Evolutionary conservation across 2,329 filamentous ascomycete species (phyloP), one percentile per base, ranked within the genome.

Genomic region (Monilinia aucupariae): DNA sequence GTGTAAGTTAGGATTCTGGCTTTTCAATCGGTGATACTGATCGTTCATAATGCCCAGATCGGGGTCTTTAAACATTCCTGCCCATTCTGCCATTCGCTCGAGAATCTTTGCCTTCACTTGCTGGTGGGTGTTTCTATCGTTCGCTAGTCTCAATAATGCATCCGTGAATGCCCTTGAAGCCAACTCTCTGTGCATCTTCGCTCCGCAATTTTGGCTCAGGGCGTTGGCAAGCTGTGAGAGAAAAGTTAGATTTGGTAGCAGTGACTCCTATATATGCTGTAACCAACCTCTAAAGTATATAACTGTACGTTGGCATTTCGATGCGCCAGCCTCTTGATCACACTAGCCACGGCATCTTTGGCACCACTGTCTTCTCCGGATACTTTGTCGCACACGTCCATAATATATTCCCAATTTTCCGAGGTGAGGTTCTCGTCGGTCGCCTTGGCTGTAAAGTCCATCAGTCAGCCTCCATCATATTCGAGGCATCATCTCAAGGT

Each of bases 1-100:
- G 67, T 96, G 91, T 61, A 99, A 78, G 68, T 91, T 93, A 3
- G 94, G 94, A 78, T 99, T 93, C 83, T 76, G 78, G 75, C 80
- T 79, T 80, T 96, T 96, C 67, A 97, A 80, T 74, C 89, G 91
- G 78, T 87, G 87, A 76, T 93, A 97, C 64, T 93, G 92, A 73
- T 96, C 91, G 75, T 92, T 89, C 94, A 99, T 99, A 74, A 99
- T 96, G 22, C 94, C 94, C 65, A 99, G 83, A 74, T 97, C 93
- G 13, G 92, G 85, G 74, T 97, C 91, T 65, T 84, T 84, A 75
- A 97, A 97, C 90, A 97, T 96, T 72, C 94, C 90, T 63, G 89
- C 87, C 94, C 94, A 99, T 68, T 93, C 91, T 75, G 90, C 88
- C 91, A 97, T 97, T 69, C 92, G 87, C 80, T 97, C 93, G 64